phyloP scores from a whole-genome alignment of 106 monocot species.

The Gastrodia elata region DNA sequence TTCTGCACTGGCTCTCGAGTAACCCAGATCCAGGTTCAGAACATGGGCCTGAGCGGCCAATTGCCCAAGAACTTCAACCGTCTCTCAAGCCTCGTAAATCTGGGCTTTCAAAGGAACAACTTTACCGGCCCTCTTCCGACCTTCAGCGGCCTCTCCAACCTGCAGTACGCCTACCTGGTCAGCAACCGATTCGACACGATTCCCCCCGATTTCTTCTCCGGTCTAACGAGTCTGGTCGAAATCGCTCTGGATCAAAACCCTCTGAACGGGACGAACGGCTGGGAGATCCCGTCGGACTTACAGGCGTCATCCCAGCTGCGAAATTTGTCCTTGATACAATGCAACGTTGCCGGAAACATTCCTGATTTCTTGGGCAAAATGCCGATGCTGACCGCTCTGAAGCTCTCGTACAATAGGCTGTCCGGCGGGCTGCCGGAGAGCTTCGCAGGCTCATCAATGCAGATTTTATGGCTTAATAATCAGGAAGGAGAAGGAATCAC shows the following conservation, averaged over 20 bases:
- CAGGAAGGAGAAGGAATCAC: slow-evolving; percentile 31
- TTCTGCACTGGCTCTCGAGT: slow-evolving; percentile 32
- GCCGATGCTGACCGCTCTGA: slow-evolving; percentile 17
- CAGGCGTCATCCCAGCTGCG: slow-evolving; percentile 21
- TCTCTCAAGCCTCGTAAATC: slow-evolving; percentile 39
- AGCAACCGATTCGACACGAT: slow-evolving; percentile 47
- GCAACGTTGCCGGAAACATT: slow-evolving; percentile 37
- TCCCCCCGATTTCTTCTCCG: slow-evolving; percentile 56
- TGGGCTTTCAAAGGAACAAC: slow-evolving; percentile 55
- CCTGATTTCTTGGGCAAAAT: slow-evolving; percentile 42
- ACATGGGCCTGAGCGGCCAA: slow-evolving; percentile 34
- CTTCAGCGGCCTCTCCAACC: slow-evolving; percentile 37
- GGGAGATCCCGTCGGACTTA: slow-evolving; percentile 26
- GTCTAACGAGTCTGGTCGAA: slow-evolving; percentile 36
- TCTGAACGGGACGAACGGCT: slow-evolving; percentile 42
- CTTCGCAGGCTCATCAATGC: slow-evolving; percentile 23
- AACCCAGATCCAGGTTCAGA: slow-evolving; percentile 51
- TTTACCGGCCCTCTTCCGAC: slow-evolving; percentile 44
- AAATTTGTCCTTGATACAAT: slow-evolving; percentile 27
- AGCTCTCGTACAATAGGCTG: slow-evolving; percentile 42
- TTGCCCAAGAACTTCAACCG: slow-evolving; percentile 48
- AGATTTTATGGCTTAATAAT: slow-evolving; percentile 46
- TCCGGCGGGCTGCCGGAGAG: slow-evolving; percentile 32
- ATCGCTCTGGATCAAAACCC: slow-evolving; percentile 39
- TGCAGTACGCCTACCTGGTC: slow-evolving; percentile 38